Conservation (phyloP, 176 grass and related monocot genomes). For the Phragmites australis region DNA sequence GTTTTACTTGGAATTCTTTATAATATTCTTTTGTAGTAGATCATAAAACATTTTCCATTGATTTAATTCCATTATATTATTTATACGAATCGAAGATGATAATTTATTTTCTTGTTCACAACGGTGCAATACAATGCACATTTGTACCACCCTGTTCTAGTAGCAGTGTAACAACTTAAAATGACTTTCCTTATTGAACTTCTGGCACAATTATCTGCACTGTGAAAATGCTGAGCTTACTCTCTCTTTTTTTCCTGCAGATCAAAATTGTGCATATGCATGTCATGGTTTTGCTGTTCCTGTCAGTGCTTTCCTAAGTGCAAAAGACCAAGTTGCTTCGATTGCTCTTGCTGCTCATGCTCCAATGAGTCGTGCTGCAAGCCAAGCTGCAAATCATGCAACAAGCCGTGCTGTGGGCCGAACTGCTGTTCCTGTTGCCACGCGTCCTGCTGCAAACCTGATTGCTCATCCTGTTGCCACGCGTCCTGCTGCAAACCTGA, state of each 20-base stretch:
- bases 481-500: neutral
- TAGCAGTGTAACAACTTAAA: neutral
- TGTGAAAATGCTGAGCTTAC: neutral
- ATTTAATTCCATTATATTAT: neutral
- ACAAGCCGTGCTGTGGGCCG: slow-evolving; percentile 19
- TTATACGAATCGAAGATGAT: neutral
- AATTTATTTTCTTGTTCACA: neutral
- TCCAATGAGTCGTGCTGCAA: slow-evolving; percentile 38
- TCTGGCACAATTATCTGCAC: neutral
- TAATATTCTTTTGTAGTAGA: neutral
- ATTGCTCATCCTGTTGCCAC: neutral
- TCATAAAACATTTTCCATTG: neutral
- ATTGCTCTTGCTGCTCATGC: slow-evolving; percentile 41
- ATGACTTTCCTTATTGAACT: neutral
- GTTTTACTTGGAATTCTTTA: neutral
- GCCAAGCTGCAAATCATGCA: slow-evolving; percentile 23
- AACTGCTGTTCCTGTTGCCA: slow-evolving; percentile 2
- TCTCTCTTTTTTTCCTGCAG: neutral
- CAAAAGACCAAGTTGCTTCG: slow-evolving; percentile 22
- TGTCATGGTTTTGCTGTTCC: slow-evolving; percentile 50
- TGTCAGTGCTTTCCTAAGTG: slow-evolving; percentile 34
- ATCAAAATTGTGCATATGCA: slow-evolving; percentile 44
- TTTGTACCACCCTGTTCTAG: neutral
- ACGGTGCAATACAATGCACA: neutral
- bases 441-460: neutral